Conservation (phyloP, 225 moss, liverwort and hornwort genomes). For the Antitrichia curtipendula region DNA sequence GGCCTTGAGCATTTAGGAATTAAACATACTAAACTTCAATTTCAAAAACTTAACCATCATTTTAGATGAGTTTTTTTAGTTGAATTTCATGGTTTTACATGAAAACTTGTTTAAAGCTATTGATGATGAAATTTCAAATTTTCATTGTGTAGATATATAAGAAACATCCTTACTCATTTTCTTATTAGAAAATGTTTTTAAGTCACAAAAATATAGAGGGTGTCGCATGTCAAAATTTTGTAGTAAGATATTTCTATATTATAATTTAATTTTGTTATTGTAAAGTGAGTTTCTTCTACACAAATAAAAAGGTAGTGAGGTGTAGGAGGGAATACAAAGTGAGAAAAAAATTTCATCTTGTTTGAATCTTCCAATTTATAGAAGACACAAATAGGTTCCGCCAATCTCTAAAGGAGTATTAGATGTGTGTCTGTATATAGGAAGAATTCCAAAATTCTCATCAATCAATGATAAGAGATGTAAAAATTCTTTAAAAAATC, state of each 20-base stretch:
- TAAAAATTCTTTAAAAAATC: background rate
- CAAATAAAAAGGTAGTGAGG: background rate
- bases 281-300: background rate
- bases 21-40: background rate
- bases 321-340: background rate
- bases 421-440: accelerated
- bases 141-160: accelerated
- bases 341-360: background rate
- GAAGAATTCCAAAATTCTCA: background rate
- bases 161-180: background rate
- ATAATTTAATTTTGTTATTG: background rate
- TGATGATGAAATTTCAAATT: background rate
- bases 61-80: background rate
- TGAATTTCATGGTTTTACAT: too few species aligned
- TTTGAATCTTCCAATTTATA: background rate
- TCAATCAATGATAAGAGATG: background rate
- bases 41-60: background rate
- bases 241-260: background rate
- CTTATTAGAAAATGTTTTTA: background rate
- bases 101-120: background rate
- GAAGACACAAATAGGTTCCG: background rate
- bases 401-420: background rate
- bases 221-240: background rate
- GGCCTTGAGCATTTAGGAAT: too few species aligned
- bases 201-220: background rate